Evolutionary conservation across 441 rosid genomes (phyloP).

Genomic region (Dalechampia spathulata): DNA sequence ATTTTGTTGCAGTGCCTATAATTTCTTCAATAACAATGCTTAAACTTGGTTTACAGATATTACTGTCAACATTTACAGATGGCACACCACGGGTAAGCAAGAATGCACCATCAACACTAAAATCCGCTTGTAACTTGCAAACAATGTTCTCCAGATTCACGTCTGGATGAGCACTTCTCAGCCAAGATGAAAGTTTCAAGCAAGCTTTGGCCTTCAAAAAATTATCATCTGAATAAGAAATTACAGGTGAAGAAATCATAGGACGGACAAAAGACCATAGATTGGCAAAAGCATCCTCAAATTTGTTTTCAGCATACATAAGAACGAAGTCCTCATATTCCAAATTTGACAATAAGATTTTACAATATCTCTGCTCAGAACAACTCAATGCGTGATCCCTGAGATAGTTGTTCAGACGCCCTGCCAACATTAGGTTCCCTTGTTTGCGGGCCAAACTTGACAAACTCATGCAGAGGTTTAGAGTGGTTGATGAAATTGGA

Average conservation of each 20-base stretch:
- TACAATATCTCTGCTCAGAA: slow-evolving; percentile 42
- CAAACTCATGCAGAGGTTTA: slow-evolving; percentile 77
- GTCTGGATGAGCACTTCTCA: slow-evolving; percentile 50
- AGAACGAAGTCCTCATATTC: slow-evolving; percentile 74
- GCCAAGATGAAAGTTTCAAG: slow-evolving; percentile 85
- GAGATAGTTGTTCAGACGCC: slow-evolving; percentile 51
- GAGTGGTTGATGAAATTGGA: slow-evolving; percentile 65
- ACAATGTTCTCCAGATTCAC: slow-evolving; percentile 42
- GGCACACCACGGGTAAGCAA: slow-evolving; percentile 24
- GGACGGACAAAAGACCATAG: slow-evolving; percentile 84
- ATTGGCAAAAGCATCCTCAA: slow-evolving; percentile 69
- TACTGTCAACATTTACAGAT: slow-evolving; percentile 29
- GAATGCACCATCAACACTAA: slow-evolving; percentile 32
- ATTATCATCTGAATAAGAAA: slow-evolving; percentile 48
- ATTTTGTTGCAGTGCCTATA: slow-evolving; percentile 70
- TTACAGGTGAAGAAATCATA: slow-evolving; percentile 41
- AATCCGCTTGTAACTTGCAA: slow-evolving; percentile 50
- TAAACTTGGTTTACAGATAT: slow-evolving; percentile 30
- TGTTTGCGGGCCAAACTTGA: slow-evolving; percentile 83
- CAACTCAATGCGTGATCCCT: slow-evolving; percentile 49
- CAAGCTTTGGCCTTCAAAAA: slow-evolving; percentile 91
- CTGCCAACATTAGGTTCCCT: slow-evolving; percentile 69
- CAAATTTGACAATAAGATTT: slow-evolving; percentile 49
- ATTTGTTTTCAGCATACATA: slow-evolving; percentile 66
- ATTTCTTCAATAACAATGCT: slow-evolving; percentile 58